phyloP scores from a whole-genome alignment of 768 basidiomycete species.

The Phaeotremella skinneri region DNA sequence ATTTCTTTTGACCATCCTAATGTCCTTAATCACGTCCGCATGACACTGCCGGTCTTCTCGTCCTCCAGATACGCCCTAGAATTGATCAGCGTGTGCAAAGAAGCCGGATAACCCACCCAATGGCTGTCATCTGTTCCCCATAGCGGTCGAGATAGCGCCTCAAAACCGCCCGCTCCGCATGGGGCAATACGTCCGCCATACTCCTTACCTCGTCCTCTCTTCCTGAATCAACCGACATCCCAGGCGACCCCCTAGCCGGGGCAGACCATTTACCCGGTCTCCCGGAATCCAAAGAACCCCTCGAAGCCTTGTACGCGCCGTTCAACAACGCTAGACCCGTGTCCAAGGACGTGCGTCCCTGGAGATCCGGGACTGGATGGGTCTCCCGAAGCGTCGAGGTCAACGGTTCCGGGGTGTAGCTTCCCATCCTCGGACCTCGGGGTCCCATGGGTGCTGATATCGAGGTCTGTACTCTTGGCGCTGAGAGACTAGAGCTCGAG shows the following conservation, averaged over 20 bases:
- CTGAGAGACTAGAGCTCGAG: constrained; percentile 7
- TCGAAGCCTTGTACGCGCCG: not conserved
- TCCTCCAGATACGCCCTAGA: constrained; percentile 44
- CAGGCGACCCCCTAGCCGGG: not conserved
- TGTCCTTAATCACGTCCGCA: constrained; percentile 1
- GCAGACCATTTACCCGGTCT: constrained; percentile 4
- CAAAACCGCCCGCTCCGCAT: constrained; percentile 34
- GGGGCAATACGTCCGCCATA: constrained; percentile 43
- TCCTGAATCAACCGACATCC: not conserved
- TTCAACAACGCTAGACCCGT: constrained; percentile 21
- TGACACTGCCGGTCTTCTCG: constrained; percentile 36
- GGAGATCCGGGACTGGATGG: not conserved
- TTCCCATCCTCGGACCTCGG: constrained; percentile 29
- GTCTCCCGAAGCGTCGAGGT: not conserved
- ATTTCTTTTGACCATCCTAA: not conserved
- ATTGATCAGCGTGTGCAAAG: constrained; percentile 8
- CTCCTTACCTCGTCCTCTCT: constrained; percentile 36
- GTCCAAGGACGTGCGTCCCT: constrained; percentile 30
- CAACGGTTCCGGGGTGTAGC: constrained; percentile 25
- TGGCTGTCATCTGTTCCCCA: constrained; percentile 44
- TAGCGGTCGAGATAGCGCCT: constrained; percentile 35
- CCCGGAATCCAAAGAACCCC: constrained; percentile 11
- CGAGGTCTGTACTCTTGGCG: constrained; percentile 16
- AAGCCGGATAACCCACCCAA: constrained; percentile 32
- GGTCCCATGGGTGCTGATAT: constrained; percentile 31